phyloP scores from a whole-genome alignment of 495 filamentous ascomycete genomes.

The Friedmanniomyces endolithicus region DNA sequence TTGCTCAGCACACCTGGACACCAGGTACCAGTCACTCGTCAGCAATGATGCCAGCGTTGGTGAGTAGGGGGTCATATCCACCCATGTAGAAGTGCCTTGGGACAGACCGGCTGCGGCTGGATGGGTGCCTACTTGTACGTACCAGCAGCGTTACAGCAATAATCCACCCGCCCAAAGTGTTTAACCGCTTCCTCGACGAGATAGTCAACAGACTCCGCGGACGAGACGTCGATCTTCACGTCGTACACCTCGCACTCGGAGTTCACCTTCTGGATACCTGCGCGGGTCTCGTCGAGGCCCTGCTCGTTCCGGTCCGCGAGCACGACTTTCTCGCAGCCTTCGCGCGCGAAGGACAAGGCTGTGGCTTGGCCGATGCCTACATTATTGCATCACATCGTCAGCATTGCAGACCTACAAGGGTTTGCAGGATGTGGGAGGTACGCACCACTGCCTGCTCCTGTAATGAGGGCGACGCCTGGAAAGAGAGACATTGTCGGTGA shows the following conservation, averaged over 20 bases:
- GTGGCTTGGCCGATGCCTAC: constrained; percentile 44
- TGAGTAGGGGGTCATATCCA: too few relatives aligned
- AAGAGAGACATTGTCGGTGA: constrained; percentile 4
- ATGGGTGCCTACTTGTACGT: neutral
- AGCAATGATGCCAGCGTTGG: too few relatives aligned
- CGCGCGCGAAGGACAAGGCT: constrained; percentile 38
- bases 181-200: constrained; percentile 28
- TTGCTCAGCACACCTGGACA: constrained; percentile 31
- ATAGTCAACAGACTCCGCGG: constrained; percentile 33
- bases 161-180: constrained; percentile 39
- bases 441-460: constrained; percentile 1
- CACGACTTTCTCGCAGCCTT: constrained; percentile 38
- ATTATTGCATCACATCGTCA: too few relatives aligned
- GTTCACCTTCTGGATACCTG: constrained; percentile 25
- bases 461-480: constrained; percentile 12
- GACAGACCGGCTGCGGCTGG: too few relatives aligned
- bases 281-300: constrained; percentile 30
- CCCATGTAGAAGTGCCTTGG: too few relatives aligned
- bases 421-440: neutral
- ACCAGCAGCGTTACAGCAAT: constrained; percentile 41
- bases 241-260: constrained; percentile 27
- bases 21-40: too few relatives aligned
- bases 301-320: constrained; percentile 38
- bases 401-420: too few relatives aligned
- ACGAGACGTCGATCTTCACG: constrained; percentile 32